These are phyloP conservation scores for Primulina eburnea DNA, from an alignment of 257 asterid species.

Conservation along the genomic window DNA sequence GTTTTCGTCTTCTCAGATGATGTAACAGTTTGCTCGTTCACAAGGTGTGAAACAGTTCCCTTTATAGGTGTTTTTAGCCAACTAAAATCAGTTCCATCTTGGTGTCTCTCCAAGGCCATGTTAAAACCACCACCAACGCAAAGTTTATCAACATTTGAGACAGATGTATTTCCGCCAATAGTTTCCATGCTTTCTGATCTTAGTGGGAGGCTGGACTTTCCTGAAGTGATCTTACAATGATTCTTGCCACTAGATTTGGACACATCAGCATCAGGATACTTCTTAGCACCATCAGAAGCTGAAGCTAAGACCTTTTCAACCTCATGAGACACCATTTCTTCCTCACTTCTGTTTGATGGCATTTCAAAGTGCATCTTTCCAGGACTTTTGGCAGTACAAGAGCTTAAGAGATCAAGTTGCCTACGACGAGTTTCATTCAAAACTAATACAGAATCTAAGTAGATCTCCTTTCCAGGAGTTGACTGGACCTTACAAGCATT, in stretches of 20 bases:
- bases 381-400: conserved; percentile 31
- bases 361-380: conserved; percentile 29
- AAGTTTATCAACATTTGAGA: conserved; percentile 25
- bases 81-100: conserved; percentile 27
- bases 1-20: conserved; percentile 43
- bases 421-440: conserved; percentile 27
- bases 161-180: conserved; percentile 30
- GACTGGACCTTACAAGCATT: conserved; percentile 26
- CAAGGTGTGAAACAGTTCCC: conserved; percentile 24
- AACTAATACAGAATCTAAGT: conserved; percentile 21
- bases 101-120: conserved; percentile 28
- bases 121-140: conserved; percentile 31
- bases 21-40: conserved; percentile 32
- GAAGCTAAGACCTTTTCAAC: conserved; percentile 31
- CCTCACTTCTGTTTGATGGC: conserved; percentile 27
- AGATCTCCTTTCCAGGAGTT: conserved; percentile 36
- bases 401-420: conserved; percentile 32
- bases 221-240: conserved; percentile 32
- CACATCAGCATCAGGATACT: conserved; percentile 33
- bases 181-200: conserved; percentile 35
- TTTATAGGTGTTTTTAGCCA: conserved; percentile 32
- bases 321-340: conserved; percentile 28
- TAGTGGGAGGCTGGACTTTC: conserved; percentile 34
- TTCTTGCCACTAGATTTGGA: conserved; percentile 35
- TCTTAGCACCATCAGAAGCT: conserved; percentile 38